Percentiles rank a stretch among this genome's conserved stretches.
Conservation (phyloP, 805 yeast genomes). For the Myxozyma geophila region DNA sequence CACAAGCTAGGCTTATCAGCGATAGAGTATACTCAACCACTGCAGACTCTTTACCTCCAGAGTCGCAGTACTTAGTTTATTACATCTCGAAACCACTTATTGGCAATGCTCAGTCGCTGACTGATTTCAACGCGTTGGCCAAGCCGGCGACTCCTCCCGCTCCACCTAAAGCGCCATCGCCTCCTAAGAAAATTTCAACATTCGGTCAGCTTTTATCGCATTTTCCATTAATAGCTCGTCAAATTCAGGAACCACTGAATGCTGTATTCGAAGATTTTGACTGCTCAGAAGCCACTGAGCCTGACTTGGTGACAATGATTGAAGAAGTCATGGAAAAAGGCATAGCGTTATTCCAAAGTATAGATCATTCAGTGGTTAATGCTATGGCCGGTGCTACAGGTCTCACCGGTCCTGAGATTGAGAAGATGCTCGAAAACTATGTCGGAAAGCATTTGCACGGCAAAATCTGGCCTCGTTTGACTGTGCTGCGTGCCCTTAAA, state of each 20-base stretch:
- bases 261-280: slow-evolving; percentile 49
- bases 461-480: slow-evolving; percentile 62
- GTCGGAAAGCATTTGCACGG: slow-evolving; percentile 72
- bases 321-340: slow-evolving; percentile 44
- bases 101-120: slow-evolving; percentile 30
- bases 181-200: slow-evolving; percentile 30
- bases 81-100: slow-evolving; percentile 36
- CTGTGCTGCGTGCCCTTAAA: slow-evolving; percentile 40
- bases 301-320: slow-evolving; percentile 43
- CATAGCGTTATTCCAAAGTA: slow-evolving; percentile 45
- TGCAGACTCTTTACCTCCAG: slow-evolving; percentile 30
- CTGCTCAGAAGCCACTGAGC: slow-evolving; percentile 43
- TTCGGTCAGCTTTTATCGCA: slow-evolving; percentile 50
- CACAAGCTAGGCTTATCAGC: slow-evolving; percentile 60
- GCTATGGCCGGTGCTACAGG: slow-evolving; percentile 39
- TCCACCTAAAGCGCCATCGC: background rate
- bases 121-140: slow-evolving; percentile 9
- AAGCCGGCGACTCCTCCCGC: slow-evolving; percentile 29
- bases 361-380: slow-evolving; percentile 40
- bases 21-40: slow-evolving; percentile 60
- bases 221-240: slow-evolving; percentile 49
- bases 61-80: slow-evolving; percentile 24
- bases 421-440: slow-evolving; percentile 65
- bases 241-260: slow-evolving; percentile 50
- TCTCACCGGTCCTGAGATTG: slow-evolving; percentile 46